Evolutionary conservation across 2,329 filamentous ascomycete species (phyloP).

Genomic region (Sarocladium brachiariae): DNA sequence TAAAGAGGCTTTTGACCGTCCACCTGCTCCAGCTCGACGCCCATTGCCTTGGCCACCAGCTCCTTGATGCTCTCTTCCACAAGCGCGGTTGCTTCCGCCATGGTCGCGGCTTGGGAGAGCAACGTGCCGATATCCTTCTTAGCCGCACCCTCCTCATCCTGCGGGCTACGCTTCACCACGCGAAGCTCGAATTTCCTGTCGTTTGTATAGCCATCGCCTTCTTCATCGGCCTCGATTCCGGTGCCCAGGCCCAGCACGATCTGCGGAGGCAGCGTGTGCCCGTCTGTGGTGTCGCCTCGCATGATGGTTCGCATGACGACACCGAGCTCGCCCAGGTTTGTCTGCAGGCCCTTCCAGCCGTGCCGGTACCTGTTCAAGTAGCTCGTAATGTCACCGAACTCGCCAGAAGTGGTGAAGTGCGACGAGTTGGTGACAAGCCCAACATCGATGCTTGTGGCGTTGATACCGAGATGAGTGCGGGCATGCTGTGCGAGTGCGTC

Average conservation of each 20-base stretch:
- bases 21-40: conserved; percentile 8
- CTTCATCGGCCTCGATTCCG: not conserved
- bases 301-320: conserved; percentile 9
- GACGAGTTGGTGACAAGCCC: conserved; percentile 14
- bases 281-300: conserved; percentile 8
- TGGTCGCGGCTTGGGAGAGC: not conserved
- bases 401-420: conserved; percentile 12
- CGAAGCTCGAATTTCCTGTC: conserved; percentile 10
- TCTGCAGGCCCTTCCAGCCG: conserved; percentile 9
- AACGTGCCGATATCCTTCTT: not conserved
- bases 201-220: not conserved
- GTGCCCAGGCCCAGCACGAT: conserved; percentile 11
- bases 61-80: conserved; percentile 6
- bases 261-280: conserved; percentile 4
- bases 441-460: conserved; percentile 11
- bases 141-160: not conserved
- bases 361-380: conserved; percentile 12
- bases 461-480: not conserved
- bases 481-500: conserved; percentile 21
- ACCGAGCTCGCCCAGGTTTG: conserved; percentile 5
- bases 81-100: conserved; percentile 6
- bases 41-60: conserved; percentile 8
- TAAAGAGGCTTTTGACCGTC: conserved; percentile 8
- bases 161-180: not conserved
- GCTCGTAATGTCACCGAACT: conserved; percentile 12